phyloP scores from a whole-genome alignment of 2,329 filamentous ascomycete species.

The Pseudogymnoascus sp. region DNA sequence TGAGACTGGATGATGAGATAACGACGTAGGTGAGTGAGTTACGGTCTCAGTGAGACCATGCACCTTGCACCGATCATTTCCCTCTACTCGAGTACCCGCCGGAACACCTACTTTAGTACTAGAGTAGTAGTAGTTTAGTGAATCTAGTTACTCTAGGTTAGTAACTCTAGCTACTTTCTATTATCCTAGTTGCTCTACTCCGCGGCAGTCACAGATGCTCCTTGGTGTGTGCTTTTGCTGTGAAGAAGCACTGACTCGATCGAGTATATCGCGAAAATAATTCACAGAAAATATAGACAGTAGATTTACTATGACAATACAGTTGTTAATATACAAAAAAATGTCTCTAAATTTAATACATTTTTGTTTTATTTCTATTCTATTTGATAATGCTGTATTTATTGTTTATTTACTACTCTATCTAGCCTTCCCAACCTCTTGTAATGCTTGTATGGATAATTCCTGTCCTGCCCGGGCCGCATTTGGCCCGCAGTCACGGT shows the following conservation, averaged over 20 bases:
- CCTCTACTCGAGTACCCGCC: background rate
- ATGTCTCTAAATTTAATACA: background rate
- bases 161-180: background rate
- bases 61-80: constrained; percentile 6
- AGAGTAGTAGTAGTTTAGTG: background rate
- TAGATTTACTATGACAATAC: background rate
- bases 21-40: background rate
- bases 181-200: background rate
- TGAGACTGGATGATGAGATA: background rate
- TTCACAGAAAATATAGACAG: background rate
- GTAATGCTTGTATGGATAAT: background rate
- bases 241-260: background rate
- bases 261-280: background rate
- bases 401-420: background rate
- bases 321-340: background rate
- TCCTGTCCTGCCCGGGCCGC: background rate
- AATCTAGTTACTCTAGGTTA: background rate
- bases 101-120: background rate
- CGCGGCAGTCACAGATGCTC: background rate
- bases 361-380: background rate
- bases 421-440: background rate
- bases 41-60: constrained; percentile 1
- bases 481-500: background rate
- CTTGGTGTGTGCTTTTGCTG: background rate
- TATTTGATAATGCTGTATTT: background rate